Percentiles rank a stretch among this genome's conserved stretches.
These are phyloP conservation scores for Cladophialophora carrionii DNA, from an alignment of 2,329 filamentous ascomycete genomes.

Conservation along the genomic window DNA sequence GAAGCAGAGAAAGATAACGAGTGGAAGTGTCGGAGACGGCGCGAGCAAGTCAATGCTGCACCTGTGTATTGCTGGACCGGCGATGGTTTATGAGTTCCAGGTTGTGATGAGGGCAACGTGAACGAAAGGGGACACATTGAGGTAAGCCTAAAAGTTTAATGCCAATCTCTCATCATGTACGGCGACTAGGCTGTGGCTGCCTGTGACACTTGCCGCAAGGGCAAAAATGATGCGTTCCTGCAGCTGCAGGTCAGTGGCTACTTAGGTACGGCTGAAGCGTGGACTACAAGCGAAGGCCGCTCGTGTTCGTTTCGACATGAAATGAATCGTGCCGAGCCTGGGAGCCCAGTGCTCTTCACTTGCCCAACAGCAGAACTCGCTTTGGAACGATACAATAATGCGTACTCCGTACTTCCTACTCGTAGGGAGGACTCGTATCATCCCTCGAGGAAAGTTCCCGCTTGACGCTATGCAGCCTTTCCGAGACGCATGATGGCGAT, in stretches of 20 bases:
- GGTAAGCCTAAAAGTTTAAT: conserved; percentile 5
- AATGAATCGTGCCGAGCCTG: not conserved
- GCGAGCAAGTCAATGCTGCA: conserved; percentile 20
- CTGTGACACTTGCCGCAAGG: conserved; percentile 1
- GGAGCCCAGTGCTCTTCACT: not conserved
- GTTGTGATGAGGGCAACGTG: not conserved
- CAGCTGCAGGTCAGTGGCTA: conserved; percentile 1
- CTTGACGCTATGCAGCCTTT: not conserved
- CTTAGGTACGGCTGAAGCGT: not conserved
- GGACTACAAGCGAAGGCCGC: not conserved
- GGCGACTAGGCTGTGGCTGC: conserved; percentile 8
- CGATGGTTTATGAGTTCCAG: not conserved
- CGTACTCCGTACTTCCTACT: not conserved
- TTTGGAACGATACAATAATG: not conserved
- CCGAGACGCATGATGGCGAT: conserved; percentile 1
- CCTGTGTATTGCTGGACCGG: not conserved
- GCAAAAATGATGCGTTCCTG: conserved; percentile 5
- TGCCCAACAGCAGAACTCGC: not conserved
- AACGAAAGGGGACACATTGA: conserved; percentile 6
- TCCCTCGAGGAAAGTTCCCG: not conserved
- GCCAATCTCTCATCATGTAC: not conserved
- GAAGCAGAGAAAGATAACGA: conserved; percentile 1
- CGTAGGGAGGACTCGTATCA: no score
- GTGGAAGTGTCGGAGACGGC: conserved; percentile 3
- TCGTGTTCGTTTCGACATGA: not conserved